These are phyloP conservation scores for Aspergillus fructus DNA, from an alignment of 2,329 filamentous ascomycete genomes.

Conservation along the genomic window DNA sequence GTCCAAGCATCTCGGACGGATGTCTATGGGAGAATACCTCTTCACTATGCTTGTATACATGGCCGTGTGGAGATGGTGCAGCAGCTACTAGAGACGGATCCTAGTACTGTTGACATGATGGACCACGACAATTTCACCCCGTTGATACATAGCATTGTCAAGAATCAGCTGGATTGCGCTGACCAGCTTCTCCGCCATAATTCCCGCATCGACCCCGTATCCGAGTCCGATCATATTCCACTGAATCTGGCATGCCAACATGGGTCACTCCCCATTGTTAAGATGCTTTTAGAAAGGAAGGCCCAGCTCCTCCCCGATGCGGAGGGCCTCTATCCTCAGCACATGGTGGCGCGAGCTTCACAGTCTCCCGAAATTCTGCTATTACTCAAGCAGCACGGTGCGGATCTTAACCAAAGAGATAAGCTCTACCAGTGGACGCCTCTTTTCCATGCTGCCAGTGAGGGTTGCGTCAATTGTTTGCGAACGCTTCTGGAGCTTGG, in stretches of 20 bases:
- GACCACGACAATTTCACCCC: conserved; percentile 98
- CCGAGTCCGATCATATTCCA: conserved; percentile 88
- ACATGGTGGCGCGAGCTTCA: conserved; percentile 87
- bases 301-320: conserved; percentile 88
- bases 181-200: conserved; percentile 72
- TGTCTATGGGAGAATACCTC: conserved; percentile 87
- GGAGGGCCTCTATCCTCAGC: conserved; percentile 94
- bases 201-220: conserved; percentile 81
- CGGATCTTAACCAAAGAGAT: conserved; percentile 86
- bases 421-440: conserved; percentile 98
- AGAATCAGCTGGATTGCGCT: conserved; percentile 78
- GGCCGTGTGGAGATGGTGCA: conserved; percentile 82
- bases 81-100: conserved; percentile 66
- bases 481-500: conserved; percentile 76
- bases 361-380: conserved; percentile 76
- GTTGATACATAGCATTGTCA: conserved; percentile 90
- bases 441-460: conserved; percentile 91
- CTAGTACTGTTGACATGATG: conserved; percentile 77
- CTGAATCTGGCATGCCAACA: conserved; percentile 94
- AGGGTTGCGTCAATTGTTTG: conserved; percentile 88
- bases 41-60: conserved; percentile 97
- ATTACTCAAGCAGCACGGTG: conserved; percentile 79
- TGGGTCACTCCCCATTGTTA: conserved; percentile 79
- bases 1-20: conserved; percentile 80
- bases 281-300: conserved; percentile 76